Evolutionary conservation across 2,329 filamentous ascomycete genomes (phyloP).

Genomic region (Xylariomycetidae sp.): DNA sequence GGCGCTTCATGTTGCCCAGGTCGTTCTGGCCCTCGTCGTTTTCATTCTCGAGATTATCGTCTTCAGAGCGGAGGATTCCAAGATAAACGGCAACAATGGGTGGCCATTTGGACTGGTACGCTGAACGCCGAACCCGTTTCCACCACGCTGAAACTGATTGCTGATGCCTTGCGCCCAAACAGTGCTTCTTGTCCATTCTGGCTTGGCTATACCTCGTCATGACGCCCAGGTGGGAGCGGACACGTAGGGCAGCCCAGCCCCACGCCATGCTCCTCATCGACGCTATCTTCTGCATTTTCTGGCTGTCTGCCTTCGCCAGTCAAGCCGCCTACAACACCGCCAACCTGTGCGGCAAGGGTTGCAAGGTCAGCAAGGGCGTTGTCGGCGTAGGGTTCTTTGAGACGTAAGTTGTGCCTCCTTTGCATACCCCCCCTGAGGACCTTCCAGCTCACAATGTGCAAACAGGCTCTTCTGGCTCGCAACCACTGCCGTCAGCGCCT

Average conservation of each 20-base stretch:
- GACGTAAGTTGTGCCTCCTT: conserved; percentile 40
- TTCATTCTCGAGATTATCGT: conserved; percentile 57
- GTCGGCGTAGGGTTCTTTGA: conserved; percentile 58
- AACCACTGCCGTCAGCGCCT: conserved; percentile 51
- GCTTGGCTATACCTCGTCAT: conserved; percentile 61
- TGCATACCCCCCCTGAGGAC: background rate
- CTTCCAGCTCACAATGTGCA: conserved; percentile 2
- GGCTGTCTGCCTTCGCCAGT: conserved; percentile 61
- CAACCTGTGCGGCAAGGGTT: conserved; percentile 48
- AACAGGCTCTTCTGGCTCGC: conserved; percentile 51
- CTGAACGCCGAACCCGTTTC: conserved; percentile 6
- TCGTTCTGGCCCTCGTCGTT: conserved; percentile 46
- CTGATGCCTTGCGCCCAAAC: conserved; percentile 5
- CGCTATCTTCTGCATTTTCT: conserved; percentile 51
- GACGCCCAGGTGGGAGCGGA: conserved; percentile 57
- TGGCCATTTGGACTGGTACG: conserved; percentile 61
- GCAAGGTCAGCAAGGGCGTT: conserved; percentile 55
- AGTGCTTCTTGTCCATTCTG: conserved; percentile 61
- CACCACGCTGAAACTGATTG: background rate
- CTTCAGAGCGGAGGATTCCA: conserved; percentile 42
- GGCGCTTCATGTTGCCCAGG: conserved; percentile 50
- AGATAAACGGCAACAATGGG: conserved; percentile 51
- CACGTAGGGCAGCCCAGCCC: conserved; percentile 55
- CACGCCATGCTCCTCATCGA: conserved; percentile 57
- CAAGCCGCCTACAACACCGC: conserved; percentile 59